Conservation (phyloP, 2,329 filamentous ascomycete species). For the Paracoccidioides lutzii region DNA sequence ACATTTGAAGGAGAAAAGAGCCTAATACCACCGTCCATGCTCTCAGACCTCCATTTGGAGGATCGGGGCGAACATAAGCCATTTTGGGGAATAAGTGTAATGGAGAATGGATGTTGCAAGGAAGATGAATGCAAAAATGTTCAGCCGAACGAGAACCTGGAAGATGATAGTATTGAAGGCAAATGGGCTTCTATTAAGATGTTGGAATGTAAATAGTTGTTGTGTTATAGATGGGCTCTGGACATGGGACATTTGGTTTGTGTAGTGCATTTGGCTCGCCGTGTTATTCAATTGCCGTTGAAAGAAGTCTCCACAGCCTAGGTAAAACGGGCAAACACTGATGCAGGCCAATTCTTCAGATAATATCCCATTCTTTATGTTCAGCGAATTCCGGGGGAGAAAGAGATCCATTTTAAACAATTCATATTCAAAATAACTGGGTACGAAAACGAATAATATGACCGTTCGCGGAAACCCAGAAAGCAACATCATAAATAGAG, state of each 20-base stretch:
- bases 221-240: neutral
- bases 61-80: neutral
- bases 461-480: neutral
- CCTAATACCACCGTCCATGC: neutral
- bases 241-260: neutral
- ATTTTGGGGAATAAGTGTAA: neutral
- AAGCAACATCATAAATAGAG: no score
- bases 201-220: neutral
- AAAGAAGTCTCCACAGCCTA: neutral
- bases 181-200: neutral
- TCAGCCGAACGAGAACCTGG: neutral
- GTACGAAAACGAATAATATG: neutral
- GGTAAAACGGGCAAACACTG: neutral
- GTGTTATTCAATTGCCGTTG: neutral
- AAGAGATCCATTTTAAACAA: neutral
- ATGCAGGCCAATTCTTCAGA: neutral
- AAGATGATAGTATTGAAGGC: neutral
- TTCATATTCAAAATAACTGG: neutral
- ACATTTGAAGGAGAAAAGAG: constrained; percentile 1
- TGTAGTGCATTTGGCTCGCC: neutral
- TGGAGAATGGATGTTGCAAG: neutral
- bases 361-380: neutral
- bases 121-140: neutral
- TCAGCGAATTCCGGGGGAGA: neutral
- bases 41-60: neutral